A percentile compares a stretch with the other conserved stretches of the same genome.
phyloP scores from a whole-genome alignment of 2,329 filamentous ascomycete species.

The Colletotrichum theobromicola region DNA sequence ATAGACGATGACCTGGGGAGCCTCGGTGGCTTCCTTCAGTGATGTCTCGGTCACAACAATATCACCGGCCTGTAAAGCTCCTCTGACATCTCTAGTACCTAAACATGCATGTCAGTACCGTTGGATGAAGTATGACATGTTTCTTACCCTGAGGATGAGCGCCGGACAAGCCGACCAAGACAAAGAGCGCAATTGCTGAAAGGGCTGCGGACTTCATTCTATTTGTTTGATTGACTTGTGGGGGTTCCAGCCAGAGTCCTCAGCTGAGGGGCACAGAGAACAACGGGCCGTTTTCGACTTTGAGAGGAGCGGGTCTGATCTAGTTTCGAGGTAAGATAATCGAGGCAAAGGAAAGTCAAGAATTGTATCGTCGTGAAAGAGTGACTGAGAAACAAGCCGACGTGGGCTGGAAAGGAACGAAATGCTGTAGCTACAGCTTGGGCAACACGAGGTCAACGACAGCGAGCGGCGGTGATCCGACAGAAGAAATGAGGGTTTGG shows the following conservation, averaged over 20 bases:
- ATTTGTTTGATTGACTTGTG: background rate
- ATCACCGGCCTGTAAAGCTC: conserved; percentile 1
- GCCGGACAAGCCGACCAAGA: conserved; percentile 1
- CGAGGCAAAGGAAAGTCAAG: background rate
- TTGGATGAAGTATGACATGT: background rate
- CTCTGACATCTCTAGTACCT: conserved; percentile 12
- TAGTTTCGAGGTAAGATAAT: conserved; percentile 15
- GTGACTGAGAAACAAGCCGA: conserved; percentile 23
- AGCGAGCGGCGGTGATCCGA: conserved; percentile 15
- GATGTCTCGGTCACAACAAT: conserved; percentile 41
- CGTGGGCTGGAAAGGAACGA: conserved; percentile 25
- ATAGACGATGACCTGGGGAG: conserved; percentile 60
- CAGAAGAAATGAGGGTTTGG: background rate
- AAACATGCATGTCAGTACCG: background rate
- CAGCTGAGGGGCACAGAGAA: background rate
- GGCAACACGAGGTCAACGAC: background rate
- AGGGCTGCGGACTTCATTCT: conserved; percentile 6
- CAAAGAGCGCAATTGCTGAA: background rate
- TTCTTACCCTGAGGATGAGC: conserved; percentile 11
- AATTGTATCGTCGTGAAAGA: conserved; percentile 22
- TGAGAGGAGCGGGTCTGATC: background rate
- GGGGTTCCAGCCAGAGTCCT: background rate
- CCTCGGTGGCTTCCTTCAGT: conserved; percentile 43
- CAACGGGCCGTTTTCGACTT: background rate
- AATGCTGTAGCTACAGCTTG: conserved; percentile 15